Percentiles rank a stretch among this genome's conserved stretches.
Conservation (phyloP, 805 yeast species). For the Blastobotrys peoriensis region DNA sequence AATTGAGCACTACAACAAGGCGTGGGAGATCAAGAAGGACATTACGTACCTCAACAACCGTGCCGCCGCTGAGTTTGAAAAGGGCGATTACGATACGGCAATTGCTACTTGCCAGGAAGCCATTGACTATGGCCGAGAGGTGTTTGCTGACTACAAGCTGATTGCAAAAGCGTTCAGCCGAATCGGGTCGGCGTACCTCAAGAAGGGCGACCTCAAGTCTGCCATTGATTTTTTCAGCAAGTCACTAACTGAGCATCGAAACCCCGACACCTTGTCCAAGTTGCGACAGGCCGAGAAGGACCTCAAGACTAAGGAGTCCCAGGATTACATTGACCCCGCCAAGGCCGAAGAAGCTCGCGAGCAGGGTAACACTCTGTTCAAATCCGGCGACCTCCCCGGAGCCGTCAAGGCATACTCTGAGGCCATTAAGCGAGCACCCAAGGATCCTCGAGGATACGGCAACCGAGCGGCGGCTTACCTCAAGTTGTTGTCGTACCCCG, state of each 20-base stretch:
- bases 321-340: conserved; percentile 77
- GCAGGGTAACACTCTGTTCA: conserved; percentile 83
- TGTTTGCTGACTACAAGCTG: conserved; percentile 84
- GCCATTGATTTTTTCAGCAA: conserved; percentile 81
- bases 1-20: conserved; percentile 74
- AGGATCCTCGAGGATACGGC: conserved; percentile 92
- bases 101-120: conserved; percentile 77
- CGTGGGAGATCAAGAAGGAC: conserved; percentile 76
- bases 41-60: conserved; percentile 92
- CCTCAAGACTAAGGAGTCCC: conserved; percentile 69
- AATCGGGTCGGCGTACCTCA: conserved; percentile 75
- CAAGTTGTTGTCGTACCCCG: conserved; percentile 95
- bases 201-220: conserved; percentile 60
- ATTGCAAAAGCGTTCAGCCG: conserved; percentile 93
- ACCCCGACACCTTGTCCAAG: conserved; percentile 85
- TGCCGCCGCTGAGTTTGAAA: conserved; percentile 97
- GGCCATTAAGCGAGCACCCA: conserved; percentile 95
- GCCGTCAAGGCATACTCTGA: conserved; percentile 94
- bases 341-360: conserved; percentile 94
- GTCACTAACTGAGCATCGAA: conserved; percentile 94
- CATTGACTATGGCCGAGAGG: conserved; percentile 81
- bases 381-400: conserved; percentile 91
- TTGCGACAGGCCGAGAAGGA: conserved; percentile 84
- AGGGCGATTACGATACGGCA: conserved; percentile 84
- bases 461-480: conserved; percentile 97